Conservation (phyloP, 2,329 filamentous ascomycete species). For the Seiridium unicorne region DNA sequence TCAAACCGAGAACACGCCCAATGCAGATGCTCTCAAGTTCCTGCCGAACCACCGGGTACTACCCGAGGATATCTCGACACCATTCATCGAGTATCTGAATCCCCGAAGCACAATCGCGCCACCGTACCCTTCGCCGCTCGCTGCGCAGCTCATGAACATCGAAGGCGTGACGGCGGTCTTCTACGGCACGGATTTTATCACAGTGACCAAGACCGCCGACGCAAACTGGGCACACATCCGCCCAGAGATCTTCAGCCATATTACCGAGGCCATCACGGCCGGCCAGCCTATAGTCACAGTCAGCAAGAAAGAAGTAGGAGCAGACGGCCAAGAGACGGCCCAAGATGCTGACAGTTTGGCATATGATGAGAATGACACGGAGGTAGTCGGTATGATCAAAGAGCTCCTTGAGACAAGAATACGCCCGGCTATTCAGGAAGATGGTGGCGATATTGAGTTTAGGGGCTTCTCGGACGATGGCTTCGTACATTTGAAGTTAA, state of each 20-base stretch:
- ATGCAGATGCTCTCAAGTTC: slow-evolving; percentile 95
- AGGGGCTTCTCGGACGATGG: slow-evolving; percentile 79
- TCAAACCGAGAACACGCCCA: slow-evolving; percentile 92
- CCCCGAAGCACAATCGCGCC: slow-evolving; percentile 85
- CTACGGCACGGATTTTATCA: slow-evolving; percentile 95
- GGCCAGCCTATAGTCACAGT: slow-evolving; percentile 79
- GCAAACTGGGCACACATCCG: slow-evolving; percentile 94
- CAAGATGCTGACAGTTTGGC: slow-evolving; percentile 69
- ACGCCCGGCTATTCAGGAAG: slow-evolving; percentile 92
- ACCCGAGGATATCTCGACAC: slow-evolving; percentile 67
- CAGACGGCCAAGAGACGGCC: slow-evolving; percentile 42
- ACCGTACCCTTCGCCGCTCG: slow-evolving; percentile 87
- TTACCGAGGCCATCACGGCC: slow-evolving; percentile 86
- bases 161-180: slow-evolving; percentile 95
- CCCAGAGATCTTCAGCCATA: slow-evolving; percentile 91
- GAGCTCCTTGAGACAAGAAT: slow-evolving; percentile 94
- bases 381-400: slow-evolving; percentile 98
- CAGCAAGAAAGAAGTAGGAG: slow-evolving; percentile 58
- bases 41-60: slow-evolving; percentile 86
- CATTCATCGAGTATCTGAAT: slow-evolving; percentile 89
- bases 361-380: slow-evolving; percentile 87
- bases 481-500: slow-evolving; percentile 79
- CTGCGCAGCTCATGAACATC: slow-evolving; percentile 85
- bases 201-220: slow-evolving; percentile 84
- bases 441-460: slow-evolving; percentile 96